Evolutionary conservation across 2,329 filamentous ascomycete species (phyloP).

Genomic region (Microdochium trichocladiopsis): DNA sequence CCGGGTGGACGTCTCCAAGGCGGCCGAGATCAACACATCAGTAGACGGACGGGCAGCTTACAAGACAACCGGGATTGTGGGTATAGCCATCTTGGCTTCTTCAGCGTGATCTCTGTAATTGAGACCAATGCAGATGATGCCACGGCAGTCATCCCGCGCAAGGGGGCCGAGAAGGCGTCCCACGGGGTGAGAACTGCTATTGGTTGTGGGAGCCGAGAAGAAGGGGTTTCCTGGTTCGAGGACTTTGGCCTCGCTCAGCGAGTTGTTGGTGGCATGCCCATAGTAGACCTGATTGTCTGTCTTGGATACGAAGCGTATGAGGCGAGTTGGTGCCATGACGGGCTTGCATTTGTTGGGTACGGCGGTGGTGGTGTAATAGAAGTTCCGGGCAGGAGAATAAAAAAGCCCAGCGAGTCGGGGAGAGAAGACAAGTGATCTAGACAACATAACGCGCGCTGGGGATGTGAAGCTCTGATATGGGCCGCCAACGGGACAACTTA

Average conservation of each 20-base stretch:
- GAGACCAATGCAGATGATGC: slow-evolving; percentile 51
- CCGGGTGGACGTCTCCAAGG: no score
- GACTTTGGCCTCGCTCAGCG: neutral
- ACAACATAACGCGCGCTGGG: no score
- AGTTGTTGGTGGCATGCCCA: neutral
- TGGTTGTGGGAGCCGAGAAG: neutral
- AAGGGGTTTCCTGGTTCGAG: neutral
- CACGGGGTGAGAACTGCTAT: slow-evolving; percentile 17
- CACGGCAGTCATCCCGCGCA: slow-evolving; percentile 39
- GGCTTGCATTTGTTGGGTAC: no score
- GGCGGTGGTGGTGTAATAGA: no score
- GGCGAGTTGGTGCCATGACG: neutral
- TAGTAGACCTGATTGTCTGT: neutral
- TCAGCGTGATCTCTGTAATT: slow-evolving; percentile 36
- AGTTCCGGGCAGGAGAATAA: no score
- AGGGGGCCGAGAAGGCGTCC: slow-evolving; percentile 43
- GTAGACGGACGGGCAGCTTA: no score
- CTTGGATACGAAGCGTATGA: neutral
- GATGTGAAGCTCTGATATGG: no score
- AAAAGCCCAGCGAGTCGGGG: no score
- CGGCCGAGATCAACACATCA: no score
- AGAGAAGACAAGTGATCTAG: no score
- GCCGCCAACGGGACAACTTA: no score
- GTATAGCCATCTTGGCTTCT: slow-evolving; percentile 44
- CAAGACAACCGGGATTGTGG: slow-evolving; percentile 48